These are phyloP conservation scores for Camellia granthamiana DNA, from an alignment of 148 eudicot species.

Conservation along the genomic window DNA sequence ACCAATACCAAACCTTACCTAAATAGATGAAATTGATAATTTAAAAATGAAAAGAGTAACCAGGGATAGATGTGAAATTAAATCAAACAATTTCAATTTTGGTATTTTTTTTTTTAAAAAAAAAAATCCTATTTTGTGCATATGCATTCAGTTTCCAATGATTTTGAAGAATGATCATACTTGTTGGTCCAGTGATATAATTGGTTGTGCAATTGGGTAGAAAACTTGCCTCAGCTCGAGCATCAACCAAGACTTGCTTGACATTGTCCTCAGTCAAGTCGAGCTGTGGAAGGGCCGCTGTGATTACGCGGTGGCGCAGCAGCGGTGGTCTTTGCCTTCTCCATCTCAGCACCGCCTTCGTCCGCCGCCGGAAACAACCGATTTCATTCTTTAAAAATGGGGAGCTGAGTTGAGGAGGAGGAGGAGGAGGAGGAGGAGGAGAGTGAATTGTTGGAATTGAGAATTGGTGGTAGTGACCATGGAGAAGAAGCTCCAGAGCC, in stretches of 20 bases:
- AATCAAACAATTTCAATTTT: too few relatives aligned
- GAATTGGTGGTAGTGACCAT: background rate
- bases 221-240: constrained; percentile 47
- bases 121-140: too few relatives aligned
- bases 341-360: background rate
- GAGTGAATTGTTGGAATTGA: background rate
- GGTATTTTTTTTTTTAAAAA: too few relatives aligned
- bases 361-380: background rate
- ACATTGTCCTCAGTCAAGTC: constrained; percentile 90
- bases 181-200: too few relatives aligned
- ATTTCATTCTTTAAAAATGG: background rate
- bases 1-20: too few relatives aligned
- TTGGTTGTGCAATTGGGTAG: too few relatives aligned
- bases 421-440: background rate
- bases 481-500: constrained; percentile 15
- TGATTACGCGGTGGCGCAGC: constrained; percentile 12
- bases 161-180: too few relatives aligned
- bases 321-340: constrained; percentile 15
- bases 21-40: too few relatives aligned
- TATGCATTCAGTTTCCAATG: too few relatives aligned
- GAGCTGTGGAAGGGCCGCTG: constrained; percentile 54
- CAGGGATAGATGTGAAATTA: too few relatives aligned
- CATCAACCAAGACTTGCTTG: constrained; percentile 59
- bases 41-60: too few relatives aligned
- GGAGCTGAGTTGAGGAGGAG: background rate